Conservation (phyloP, 73 alveolate genomes). For the Tetrahymena malaccensis region DNA sequence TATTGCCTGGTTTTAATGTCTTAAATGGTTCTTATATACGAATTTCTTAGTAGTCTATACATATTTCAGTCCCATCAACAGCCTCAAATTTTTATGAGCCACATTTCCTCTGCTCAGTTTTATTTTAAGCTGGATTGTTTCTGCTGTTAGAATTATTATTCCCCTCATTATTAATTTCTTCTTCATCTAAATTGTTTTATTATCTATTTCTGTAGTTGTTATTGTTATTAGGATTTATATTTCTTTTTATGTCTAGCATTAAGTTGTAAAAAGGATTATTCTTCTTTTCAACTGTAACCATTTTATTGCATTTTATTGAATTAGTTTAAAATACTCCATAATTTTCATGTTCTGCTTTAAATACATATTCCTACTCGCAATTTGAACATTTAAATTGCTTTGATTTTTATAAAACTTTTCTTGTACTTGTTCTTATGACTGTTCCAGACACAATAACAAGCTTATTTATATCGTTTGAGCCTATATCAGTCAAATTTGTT, state of each 20-base stretch:
- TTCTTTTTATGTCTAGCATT: background rate
- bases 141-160: background rate
- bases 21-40: conserved; percentile 57
- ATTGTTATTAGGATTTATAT: background rate
- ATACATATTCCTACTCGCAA: background rate
- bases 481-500: background rate
- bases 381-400: background rate
- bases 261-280: background rate
- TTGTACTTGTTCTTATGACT: background rate
- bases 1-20: conserved; percentile 58
- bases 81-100: background rate
- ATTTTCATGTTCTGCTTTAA: background rate
- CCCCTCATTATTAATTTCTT: background rate
- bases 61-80: background rate
- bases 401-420: background rate
- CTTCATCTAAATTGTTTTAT: background rate
- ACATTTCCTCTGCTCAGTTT: background rate
- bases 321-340: background rate
- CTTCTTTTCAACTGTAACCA: background rate
- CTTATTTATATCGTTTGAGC: background rate
- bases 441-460: background rate
- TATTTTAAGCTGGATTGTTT: background rate
- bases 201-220: background rate
- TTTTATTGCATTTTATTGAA: background rate
- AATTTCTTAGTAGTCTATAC: conserved; percentile 68